Evolutionary conservation across 83 land plant genomes (phyloP), one percentile per base, ranked within the genome.

Genomic region (Larix sibirica): DNA sequence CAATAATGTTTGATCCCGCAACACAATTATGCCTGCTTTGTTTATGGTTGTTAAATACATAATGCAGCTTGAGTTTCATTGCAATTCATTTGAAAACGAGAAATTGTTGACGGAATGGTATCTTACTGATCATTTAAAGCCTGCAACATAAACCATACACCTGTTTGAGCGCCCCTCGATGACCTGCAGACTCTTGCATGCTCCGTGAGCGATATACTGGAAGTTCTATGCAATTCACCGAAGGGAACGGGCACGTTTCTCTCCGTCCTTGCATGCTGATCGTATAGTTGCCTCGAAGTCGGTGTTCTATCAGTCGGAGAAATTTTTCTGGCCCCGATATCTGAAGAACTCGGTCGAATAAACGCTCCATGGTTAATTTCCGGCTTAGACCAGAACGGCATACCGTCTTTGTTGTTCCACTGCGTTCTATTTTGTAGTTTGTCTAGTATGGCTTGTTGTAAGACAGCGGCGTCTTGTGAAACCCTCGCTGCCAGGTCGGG

Each of bases 121-220:
- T 16, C 62, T 61, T 79, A 59, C 65, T 61, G 80, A 79, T 79
- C 44, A n/a, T 18, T 79, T 59, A 60, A 36, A 61, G 65, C 65
- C 80, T 79, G 65, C 80, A 79, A 79, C 18, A 36, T 28, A 33
- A 79, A 79, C 80, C 80, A 79, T 31, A 79, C 44, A 9, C 80
- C 65, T 13, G 44, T 60, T 60, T 79, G 65, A 36, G 80, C 21
- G 80, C 36, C 3, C 42, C 80, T 33, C 1, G 44, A 31, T 60
- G 80, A 62, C 80, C 23, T 61, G 42, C 59, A 79, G 28, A 79
- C 60, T 31, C 80, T 79, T 18, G 20, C 24, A 61, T 61, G 56
- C 13, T 78, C 80, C 59, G 59, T 44, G 58, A 54, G 44, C 13
- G 58, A 44, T 21, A 56, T 0, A 31, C 31, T 56, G 1, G 28